Conservation (phyloP, 768 basidiomycete genomes). For the Kwoniella sp. region DNA sequence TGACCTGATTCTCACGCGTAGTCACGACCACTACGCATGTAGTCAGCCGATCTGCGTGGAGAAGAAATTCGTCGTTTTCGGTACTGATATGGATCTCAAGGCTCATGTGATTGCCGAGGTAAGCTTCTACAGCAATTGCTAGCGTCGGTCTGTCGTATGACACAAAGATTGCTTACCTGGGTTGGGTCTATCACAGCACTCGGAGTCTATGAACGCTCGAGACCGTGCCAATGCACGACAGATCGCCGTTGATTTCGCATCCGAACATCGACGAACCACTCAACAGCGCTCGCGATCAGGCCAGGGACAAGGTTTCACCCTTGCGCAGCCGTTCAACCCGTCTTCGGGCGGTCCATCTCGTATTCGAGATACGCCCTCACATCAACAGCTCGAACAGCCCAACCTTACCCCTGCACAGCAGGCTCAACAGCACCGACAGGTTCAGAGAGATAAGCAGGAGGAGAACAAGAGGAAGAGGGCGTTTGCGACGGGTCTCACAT, state of each 20-base stretch:
- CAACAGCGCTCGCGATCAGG: conserved; percentile 22
- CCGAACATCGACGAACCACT: conserved; percentile 24
- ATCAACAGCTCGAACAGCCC: conserved; percentile 39
- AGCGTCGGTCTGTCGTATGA: too few species aligned
- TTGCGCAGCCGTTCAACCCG: conserved; percentile 22
- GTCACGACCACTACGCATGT: conserved; percentile 76
- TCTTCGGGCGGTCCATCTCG: conserved; percentile 16
- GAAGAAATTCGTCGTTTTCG: conserved; percentile 94
- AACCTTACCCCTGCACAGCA: conserved; percentile 41
- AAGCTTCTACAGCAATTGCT: conserved; percentile 20
- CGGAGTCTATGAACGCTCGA: conserved; percentile 49
- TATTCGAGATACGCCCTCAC: conserved; percentile 26
- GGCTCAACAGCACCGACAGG: conserved; percentile 41
- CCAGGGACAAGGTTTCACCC: conserved; percentile 35
- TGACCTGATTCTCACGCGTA: conserved; percentile 58
- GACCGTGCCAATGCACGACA: conserved; percentile 54
- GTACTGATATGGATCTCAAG: conserved; percentile 80
- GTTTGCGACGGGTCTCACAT: conserved; percentile 50
- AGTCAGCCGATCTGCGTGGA: conserved; percentile 71
- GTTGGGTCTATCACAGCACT: conserved; percentile 49
- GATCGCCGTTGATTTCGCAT: conserved; percentile 45
- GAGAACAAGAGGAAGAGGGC: conserved; percentile 39
- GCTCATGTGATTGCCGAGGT: conserved; percentile 82
- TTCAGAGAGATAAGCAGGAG: conserved; percentile 41
- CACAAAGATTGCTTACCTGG: neutral